Evolutionary conservation across 2,329 filamentous ascomycete species (phyloP), one percentile per base, ranked within the genome.

Genomic region (Tolypocladium album): DNA sequence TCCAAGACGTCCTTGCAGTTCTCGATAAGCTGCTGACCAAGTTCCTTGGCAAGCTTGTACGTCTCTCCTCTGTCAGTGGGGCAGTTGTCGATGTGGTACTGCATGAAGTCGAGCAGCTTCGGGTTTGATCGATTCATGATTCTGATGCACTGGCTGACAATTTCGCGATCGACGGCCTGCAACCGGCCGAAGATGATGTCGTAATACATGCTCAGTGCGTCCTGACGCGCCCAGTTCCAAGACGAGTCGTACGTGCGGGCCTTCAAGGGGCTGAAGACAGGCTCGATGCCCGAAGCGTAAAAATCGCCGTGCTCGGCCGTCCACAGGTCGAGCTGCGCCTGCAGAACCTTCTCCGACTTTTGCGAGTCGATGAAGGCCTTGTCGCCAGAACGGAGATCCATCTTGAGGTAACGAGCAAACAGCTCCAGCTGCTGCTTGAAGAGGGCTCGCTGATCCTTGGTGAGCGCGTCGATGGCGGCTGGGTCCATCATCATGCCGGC

Each of bases 401-500:
- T 89, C 81, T 99, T 97, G 66, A 99, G 83, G 74, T 99, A 99
- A 68, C 93, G 85, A 6, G 94, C 94, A 66, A 96, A 90, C 24
- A 97, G 82, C 79, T 99, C 94, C 34, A 99, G 84, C 74, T 99
- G 94, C 73, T 99, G 93, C 82, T 97, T 97, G 86, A 97, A 97
- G 1, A 99, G 82, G 34, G 91, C 89, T 64, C 89, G 87, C 76
- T 99, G 94, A 71, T 97, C 94, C 75, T 97, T 97, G 70, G 94
- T 99, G 59, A 99, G 82, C 17, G 94, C 94, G 73, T 99, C 94
- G 64, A 99, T 88, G 58, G 94, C 94, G 45, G 93, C 94, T 11
- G 94, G 94, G 70, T 99, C 94, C 92, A 99, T 97, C 90, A 99
- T 96, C 94, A 99, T 97, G 71, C 92, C 93, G 65, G 84, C 89